Conservation (phyloP, 192 early-diverging fungal species). For the Anaeromyces robustus region DNA sequence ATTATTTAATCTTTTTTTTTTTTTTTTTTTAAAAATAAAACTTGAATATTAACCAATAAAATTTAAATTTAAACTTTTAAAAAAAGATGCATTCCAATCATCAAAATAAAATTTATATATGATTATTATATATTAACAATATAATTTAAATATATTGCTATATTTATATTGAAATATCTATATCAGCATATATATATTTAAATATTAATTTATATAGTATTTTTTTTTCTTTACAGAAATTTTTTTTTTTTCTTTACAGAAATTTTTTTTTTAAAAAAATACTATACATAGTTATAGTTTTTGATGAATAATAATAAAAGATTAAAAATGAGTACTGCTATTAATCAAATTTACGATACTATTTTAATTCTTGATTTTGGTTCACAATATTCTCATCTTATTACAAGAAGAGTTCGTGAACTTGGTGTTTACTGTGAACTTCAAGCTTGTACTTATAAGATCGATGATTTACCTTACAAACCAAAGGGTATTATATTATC, state of each 20-base stretch:
- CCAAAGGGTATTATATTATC: constrained; percentile 93
- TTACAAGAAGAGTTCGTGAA: constrained; percentile 88
- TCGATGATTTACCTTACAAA: constrained; percentile 82
- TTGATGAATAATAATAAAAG: not conserved
- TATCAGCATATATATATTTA: too few relatives aligned
- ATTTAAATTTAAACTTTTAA: not conserved
- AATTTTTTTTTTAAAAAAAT: too few relatives aligned
- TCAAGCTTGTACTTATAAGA: constrained; percentile 89
- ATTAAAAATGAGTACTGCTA: constrained; percentile 26
- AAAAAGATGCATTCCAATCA: not conserved
- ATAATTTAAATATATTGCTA: too few relatives aligned
- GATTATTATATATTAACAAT: too few relatives aligned
- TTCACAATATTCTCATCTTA: constrained; percentile 96
- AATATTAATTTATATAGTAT: too few relatives aligned
- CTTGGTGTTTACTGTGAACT: constrained; percentile 98
- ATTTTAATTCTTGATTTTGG: constrained; percentile 99
- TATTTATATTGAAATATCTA: too few relatives aligned
- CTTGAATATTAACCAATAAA: not conserved
- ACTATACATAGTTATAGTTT: not conserved
- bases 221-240: too few relatives aligned
- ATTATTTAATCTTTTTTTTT: not conserved
- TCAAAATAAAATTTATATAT: not conserved
- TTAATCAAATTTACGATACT: constrained; percentile 79
- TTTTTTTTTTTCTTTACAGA: too few relatives aligned
- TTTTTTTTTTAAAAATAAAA: not conserved